Base-by-base conservation (phyloP, 2,329 filamentous ascomycete species). In the Cladosporium austrohemisphaericum region DNA sequence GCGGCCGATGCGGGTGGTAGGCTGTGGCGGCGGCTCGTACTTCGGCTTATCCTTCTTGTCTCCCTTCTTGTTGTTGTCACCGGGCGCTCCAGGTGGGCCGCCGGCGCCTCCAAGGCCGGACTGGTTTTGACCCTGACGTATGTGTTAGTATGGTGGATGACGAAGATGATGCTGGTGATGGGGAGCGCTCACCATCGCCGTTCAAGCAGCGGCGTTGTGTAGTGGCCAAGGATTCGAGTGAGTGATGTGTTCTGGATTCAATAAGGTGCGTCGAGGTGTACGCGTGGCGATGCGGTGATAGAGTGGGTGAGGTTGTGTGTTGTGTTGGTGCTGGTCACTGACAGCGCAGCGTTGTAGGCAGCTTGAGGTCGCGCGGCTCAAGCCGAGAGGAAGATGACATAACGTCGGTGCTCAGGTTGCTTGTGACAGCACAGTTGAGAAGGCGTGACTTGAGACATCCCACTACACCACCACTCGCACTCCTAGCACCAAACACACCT, bases 21-120 rank as follows among this genome's bases (percentile, higher is more conserved):
- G 93, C 65, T 92, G 86, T 71, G 93, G 93, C 60, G 93, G 93
- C 57, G 93, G 93, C 73, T 98, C 93, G 78, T 98, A 98, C 86
- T 95, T 97, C 68, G 93, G 93, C 85, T 98, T 98, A 56, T 98
- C 92, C 81, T 98, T 97, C 92, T 77, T 77, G 52, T 61, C 60
- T 46, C 73, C 92, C 82, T 97, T 97, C 80, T 97, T 95, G 65
- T 94, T 91, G 75, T 85, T 86, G 57, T 85, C 85, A 66, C 92
- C 88, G 53, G 83, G 81, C 55, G 81, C 57, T 43, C 63, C 83
- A 53, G 76, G 77, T 48, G 78, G 81, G 50, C 83, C 84, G 56
- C 79, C 63, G 36, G 61, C 55, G 22, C 61, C 78, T 63, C 88
- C 89, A 75, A 94, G 86, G 66, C 88, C 88, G 69, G 91, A 95